Evolutionary conservation across 2,329 filamentous ascomycete genomes (phyloP).

Genomic region (Pezicula rhizophila): DNA sequence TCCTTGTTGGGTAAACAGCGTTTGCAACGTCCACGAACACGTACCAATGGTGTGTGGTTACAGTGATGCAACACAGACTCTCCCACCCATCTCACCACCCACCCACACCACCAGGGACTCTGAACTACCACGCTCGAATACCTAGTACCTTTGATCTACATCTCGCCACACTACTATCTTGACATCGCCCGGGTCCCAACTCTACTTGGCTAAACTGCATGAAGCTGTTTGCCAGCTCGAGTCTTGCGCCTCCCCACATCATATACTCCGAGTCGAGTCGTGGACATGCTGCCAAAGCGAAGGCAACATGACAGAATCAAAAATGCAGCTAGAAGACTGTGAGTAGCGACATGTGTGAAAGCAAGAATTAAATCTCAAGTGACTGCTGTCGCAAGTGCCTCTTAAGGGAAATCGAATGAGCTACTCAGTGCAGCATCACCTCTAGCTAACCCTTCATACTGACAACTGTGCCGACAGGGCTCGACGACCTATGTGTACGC

Average conservation of each 20-base stretch:
- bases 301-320: conserved; percentile 65
- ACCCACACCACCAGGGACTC: too few species aligned
- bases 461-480: conserved; percentile 49
- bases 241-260: not conserved
- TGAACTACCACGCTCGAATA: too few species aligned
- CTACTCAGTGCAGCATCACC: not conserved
- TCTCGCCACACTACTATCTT: too few species aligned
- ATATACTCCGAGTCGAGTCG: conserved; percentile 16
- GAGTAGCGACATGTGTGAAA: conserved; percentile 26
- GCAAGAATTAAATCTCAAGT: not conserved
- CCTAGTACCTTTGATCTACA: too few species aligned
- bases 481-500: conserved; percentile 95
- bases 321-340: conserved; percentile 90
- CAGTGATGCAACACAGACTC: too few species aligned
- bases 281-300: conserved; percentile 56
- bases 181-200: too few species aligned
- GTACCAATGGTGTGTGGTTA: too few species aligned
- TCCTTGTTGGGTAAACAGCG: too few species aligned
- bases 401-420: not conserved
- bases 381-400: not conserved
- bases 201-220: too few species aligned
- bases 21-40: too few species aligned
- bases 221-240: too few species aligned
- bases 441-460: conserved; percentile 5
- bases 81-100: too few species aligned